phyloP scores from a whole-genome alignment of 1,284 basidiomycete genomes.

The Moesziomyces globuligerus region DNA sequence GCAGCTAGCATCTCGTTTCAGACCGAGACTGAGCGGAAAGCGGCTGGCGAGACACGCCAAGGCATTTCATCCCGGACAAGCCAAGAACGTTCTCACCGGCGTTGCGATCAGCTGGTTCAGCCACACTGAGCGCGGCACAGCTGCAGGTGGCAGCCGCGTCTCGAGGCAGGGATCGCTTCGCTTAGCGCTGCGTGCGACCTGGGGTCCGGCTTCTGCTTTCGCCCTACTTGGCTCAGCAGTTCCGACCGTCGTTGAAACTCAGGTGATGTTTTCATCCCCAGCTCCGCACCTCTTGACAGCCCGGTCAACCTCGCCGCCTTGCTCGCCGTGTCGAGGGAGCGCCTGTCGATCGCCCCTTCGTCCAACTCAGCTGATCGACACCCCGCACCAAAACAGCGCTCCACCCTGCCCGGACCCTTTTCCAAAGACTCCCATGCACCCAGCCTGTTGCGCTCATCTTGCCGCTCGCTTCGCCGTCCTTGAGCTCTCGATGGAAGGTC shows the following conservation, averaged over 20 bases:
- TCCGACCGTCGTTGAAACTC: conserved; percentile 39
- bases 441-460: neutral
- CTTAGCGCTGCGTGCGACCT: neutral
- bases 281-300: no score
- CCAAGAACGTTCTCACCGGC: no score
- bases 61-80: no score
- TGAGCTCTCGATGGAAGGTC: neutral
- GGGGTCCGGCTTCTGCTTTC: conserved; percentile 36
- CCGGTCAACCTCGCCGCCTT: no score
- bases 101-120: no score
- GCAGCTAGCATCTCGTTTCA: no score
- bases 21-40: no score
- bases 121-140: no score
- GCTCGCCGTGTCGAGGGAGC: no score
- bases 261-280: conserved; percentile 39
- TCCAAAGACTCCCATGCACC: neutral
- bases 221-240: neutral
- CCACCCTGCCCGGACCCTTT: neutral
- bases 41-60: no score
- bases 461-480: neutral
- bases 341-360: conserved; percentile 14
- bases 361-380: conserved; percentile 44
- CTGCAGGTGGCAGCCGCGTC: no score
- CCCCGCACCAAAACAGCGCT: neutral
- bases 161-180: no score